Percentiles rank a stretch among this genome's conserved stretches.
Conservation (phyloP, 78 protist genomes). For the Dictyostelium purpureum region DNA sequence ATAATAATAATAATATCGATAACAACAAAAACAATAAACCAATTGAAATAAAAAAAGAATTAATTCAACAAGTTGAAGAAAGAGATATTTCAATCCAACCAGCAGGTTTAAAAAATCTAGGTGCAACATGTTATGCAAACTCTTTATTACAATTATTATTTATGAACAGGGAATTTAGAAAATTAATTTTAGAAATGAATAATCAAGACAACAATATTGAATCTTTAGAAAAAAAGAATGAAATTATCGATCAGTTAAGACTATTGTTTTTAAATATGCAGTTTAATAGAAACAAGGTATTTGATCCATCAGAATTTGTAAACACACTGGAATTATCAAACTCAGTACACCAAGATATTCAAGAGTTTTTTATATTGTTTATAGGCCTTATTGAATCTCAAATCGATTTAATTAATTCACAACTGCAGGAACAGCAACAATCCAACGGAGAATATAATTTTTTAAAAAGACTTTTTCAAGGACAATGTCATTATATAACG, state of each 20-base stretch:
- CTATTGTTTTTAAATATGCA: conserved; percentile 29
- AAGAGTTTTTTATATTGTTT: conserved; percentile 75
- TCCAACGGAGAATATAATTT: background rate
- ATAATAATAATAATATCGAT: background rate
- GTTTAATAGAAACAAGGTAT: background rate
- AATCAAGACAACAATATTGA: background rate
- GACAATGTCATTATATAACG: conserved; percentile 15
- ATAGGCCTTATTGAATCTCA: conserved; percentile 46
- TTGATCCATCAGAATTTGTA: conserved; percentile 70
- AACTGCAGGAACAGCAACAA: too few relatives aligned
- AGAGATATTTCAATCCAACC: background rate
- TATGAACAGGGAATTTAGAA: conserved; percentile 55
- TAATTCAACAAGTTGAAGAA: background rate
- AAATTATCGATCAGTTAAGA: conserved; percentile 27
- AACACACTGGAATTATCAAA: conserved; percentile 46
- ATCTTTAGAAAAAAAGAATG: background rate
- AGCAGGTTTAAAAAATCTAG: conserved; percentile 86
- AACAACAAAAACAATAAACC: background rate
- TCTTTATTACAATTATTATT: conserved; percentile 84
- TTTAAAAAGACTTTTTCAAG: conserved; percentile 14
- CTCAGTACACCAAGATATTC: conserved; percentile 72
- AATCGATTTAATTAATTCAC: background rate
- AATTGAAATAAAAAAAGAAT: background rate
- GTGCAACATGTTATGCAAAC: conserved; percentile 93
- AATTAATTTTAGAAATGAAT: background rate